These are phyloP conservation scores for Neurospora sp. DNA, from an alignment of 495 filamentous ascomycete species.

Conservation along the genomic window DNA sequence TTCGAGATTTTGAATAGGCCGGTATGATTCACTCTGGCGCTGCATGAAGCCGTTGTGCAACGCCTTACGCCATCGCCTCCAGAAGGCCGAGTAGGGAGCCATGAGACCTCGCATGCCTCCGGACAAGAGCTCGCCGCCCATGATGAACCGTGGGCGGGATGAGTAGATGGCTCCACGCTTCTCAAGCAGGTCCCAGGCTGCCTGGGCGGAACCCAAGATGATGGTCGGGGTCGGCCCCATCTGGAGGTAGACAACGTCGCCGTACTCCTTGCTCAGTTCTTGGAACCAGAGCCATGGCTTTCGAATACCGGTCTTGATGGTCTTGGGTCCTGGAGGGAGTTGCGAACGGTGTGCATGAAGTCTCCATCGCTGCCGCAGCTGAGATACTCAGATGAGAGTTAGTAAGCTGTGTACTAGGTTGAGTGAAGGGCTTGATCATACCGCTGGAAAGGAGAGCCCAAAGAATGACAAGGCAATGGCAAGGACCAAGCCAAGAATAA, in stretches of 20 bases:
- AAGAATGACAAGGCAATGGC: background rate
- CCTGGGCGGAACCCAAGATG: constrained; percentile 50
- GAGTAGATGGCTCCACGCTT: constrained; percentile 42
- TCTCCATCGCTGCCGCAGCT: constrained; percentile 22
- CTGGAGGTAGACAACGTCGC: constrained; percentile 53
- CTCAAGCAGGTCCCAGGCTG: constrained; percentile 44
- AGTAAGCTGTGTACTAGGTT: background rate
- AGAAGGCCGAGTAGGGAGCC: constrained; percentile 39
- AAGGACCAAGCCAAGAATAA: background rate
- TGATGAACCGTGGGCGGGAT: constrained; percentile 37
- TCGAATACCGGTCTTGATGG: constrained; percentile 21
- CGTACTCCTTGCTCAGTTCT: constrained; percentile 41
- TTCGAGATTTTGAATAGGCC: constrained; percentile 45
- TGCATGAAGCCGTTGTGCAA: constrained; percentile 46
- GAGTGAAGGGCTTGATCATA: background rate
- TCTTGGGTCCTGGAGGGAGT: constrained; percentile 24
- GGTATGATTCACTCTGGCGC: constrained; percentile 43
- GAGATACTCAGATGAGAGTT: background rate
- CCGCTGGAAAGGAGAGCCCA: background rate
- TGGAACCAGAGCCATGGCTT: constrained; percentile 53
- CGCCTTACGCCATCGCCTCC: constrained; percentile 45
- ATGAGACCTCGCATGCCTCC: constrained; percentile 39
- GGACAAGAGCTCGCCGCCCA: constrained; percentile 43
- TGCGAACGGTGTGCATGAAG: constrained; percentile 20
- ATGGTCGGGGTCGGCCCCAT: constrained; percentile 53